Evolutionary conservation across 139 green algal species (phyloP), one percentile per base, ranked within the genome.

Genomic region (Coccomyxa sp.): DNA sequence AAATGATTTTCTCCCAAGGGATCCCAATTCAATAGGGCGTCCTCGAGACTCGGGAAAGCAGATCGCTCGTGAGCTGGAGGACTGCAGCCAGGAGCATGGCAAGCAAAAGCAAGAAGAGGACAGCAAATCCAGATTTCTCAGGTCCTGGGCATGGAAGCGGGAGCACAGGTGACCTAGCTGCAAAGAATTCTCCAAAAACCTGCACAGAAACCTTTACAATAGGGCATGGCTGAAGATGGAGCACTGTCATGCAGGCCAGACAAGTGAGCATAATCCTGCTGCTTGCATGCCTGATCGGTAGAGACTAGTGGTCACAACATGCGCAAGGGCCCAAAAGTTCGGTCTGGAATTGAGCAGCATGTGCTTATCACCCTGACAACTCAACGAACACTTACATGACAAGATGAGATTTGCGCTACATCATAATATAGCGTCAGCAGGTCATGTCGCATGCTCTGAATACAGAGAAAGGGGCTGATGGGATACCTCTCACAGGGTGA

Each of bases 121-220:
- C 18, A 1, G 29, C 31, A 73, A 73, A 7, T 55, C 37, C 9
- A 70, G 34, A 14, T 86, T 86, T 50, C 80, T 76, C 24, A 33
- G 75, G 0, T 41, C 80, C 2, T 92, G 88, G 88, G 80, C 86
- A 0, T 92, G 88, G 88, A 92, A 91, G 74, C 74, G 86, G 5
- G 86, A 92, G 44, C 88, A 91, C 82, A 82, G 72, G 78, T 81
- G 36, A 39, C 9, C 39, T 44, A 55, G 4, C 54, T 14, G 0
- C 68, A n/a, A 14, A 38, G 16, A 31, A 34, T 24, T 7, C 69
- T 69, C 22, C 31, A 39, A 39, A 27, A 34, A 39, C 7, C 54
- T 31, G 39, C 22, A 34, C 22, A 24, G 24, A 64, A 31, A 22
- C 50, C 50, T 55, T 39, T 69, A 24, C 18, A 44, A 7, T 18